A percentile compares a stretch with the other conserved stretches of the same genome.
phyloP scores from a whole-genome alignment of 1,284 basidiomycete genomes.

The Papiliotrema fonsecae region DNA sequence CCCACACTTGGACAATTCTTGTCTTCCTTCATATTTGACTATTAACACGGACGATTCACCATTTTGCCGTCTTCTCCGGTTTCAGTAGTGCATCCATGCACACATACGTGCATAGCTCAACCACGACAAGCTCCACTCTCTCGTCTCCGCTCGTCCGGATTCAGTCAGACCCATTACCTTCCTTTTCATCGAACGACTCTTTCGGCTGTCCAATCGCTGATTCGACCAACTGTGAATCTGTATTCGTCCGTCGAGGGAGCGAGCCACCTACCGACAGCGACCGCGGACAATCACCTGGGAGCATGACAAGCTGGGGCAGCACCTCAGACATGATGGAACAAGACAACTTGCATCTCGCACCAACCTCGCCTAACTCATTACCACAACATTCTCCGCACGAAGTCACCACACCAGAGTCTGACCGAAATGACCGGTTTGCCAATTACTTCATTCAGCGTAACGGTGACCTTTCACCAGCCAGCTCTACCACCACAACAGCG shows the following conservation, averaged over 20 bases:
- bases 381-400: background rate
- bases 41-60: no score
- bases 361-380: no score
- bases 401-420: slow-evolving; percentile 3
- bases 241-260: background rate
- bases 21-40: no score
- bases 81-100: no score
- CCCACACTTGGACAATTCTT: no score
- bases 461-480: slow-evolving; percentile 15
- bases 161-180: slow-evolving; percentile 10
- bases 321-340: no score
- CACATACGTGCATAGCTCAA: no score
- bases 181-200: slow-evolving; percentile 4
- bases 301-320: slow-evolving; percentile 18
- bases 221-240: slow-evolving; percentile 1
- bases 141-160: background rate
- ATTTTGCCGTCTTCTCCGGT: no score
- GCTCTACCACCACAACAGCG: slow-evolving; percentile 20
- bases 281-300: slow-evolving; percentile 10
- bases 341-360: no score
- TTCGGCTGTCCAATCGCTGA: slow-evolving; percentile 9
- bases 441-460: slow-evolving; percentile 1
- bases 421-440: background rate
- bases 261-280: background rate
- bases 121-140: no score